Percentiles rank a stretch among this genome's conserved stretches.
Evolutionary conservation across 2,329 filamentous ascomycete genomes (phyloP).

Genomic region (Aureobasidium sp.): DNA sequence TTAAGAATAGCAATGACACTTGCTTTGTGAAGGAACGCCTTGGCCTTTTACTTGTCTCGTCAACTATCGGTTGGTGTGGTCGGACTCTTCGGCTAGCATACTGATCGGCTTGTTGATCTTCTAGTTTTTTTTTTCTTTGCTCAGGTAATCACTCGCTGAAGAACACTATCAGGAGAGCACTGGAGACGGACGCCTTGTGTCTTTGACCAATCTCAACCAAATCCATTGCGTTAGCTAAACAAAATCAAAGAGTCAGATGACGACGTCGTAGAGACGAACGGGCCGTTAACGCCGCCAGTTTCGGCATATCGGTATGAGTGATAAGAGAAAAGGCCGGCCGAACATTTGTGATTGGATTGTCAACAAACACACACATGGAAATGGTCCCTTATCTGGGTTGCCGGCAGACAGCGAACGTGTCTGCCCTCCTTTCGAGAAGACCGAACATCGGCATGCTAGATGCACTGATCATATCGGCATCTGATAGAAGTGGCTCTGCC

Average conservation of each 20-base stretch:
- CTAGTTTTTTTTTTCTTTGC: not conserved
- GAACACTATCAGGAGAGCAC: too few relatives aligned
- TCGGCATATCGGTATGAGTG: not conserved
- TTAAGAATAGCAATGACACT: not conserved
- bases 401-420: too few relatives aligned
- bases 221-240: not conserved
- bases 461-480: too few relatives aligned
- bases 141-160: not conserved
- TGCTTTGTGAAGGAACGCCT: not conserved
- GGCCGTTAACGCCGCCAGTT: not conserved
- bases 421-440: too few relatives aligned
- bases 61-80: not conserved
- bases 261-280: not conserved
- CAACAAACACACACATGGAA: not conserved
- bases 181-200: not conserved
- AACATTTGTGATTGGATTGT: not conserved
- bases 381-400: conserved; percentile 5
- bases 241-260: conserved; percentile 2
- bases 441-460: too few relatives aligned
- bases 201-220: conserved; percentile 1
- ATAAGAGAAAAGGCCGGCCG: not conserved
- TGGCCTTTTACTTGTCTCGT: conserved; percentile 4
- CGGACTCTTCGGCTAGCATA: not conserved
- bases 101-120: conserved; percentile 2
- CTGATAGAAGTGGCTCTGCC: too few relatives aligned